These are phyloP conservation scores for Verticillium tricorpus DNA, from an alignment of 2,329 filamentous ascomycete species.

Conservation along the genomic window DNA sequence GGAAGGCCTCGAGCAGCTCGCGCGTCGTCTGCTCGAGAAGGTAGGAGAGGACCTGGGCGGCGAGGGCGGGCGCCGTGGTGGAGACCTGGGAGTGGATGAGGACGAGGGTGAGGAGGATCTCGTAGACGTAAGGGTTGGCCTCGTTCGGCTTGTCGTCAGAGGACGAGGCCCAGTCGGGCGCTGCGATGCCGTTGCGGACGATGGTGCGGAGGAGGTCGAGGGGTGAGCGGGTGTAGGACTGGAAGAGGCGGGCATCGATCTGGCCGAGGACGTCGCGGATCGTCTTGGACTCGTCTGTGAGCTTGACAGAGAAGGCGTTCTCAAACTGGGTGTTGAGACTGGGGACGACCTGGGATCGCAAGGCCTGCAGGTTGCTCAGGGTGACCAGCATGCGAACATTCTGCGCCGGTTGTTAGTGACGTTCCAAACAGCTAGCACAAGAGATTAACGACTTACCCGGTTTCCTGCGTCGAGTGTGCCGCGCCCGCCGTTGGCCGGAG, in stretches of 20 bases:
- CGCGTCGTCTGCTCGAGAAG: constrained; percentile 77
- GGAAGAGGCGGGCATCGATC: constrained; percentile 87
- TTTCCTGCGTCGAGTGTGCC: constrained; percentile 51
- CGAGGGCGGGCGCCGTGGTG: constrained; percentile 72
- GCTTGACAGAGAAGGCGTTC: constrained; percentile 85
- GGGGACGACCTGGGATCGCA: constrained; percentile 78
- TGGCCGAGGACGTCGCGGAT: constrained; percentile 87
- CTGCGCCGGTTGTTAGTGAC: constrained; percentile 34
- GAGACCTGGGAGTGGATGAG: constrained; percentile 88
- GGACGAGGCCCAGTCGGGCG: constrained; percentile 65
- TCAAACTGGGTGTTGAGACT: constrained; percentile 91
- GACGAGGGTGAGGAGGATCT: constrained; percentile 77
- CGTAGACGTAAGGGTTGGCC: constrained; percentile 86
- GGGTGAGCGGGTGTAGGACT: constrained; percentile 81
- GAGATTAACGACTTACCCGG: constrained; percentile 37
- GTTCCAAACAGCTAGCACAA: background rate
- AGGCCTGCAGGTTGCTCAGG: constrained; percentile 81
- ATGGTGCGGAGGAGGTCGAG: constrained; percentile 63
- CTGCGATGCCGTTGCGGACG: constrained; percentile 68
- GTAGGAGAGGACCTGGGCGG: constrained; percentile 76
- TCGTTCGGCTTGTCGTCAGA: constrained; percentile 58
- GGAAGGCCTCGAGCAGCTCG: constrained; percentile 79
- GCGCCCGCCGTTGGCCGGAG: constrained; percentile 33
- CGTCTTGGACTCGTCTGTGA: constrained; percentile 89
- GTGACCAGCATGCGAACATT: constrained; percentile 92